These are phyloP conservation scores for Aspergillus melleus DNA, from an alignment of 2,329 filamentous ascomycete genomes.

Conservation along the genomic window DNA sequence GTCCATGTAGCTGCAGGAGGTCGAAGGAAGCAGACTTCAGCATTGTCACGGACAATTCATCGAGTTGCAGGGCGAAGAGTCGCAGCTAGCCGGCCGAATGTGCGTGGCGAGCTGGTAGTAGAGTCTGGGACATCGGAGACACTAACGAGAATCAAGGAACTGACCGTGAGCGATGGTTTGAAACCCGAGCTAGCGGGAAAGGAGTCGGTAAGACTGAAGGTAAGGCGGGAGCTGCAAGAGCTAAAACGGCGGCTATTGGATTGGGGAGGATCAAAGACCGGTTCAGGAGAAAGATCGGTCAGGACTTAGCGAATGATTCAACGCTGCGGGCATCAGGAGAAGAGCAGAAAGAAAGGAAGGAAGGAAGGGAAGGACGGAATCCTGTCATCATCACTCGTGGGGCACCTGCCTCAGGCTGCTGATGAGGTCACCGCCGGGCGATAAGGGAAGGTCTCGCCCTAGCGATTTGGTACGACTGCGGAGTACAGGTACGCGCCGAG, in stretches of 20 bases:
- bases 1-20: constrained; percentile 7
- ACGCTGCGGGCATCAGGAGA: background rate
- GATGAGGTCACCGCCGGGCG: background rate
- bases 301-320: background rate
- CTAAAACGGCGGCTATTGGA: background rate
- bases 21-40: constrained; percentile 4
- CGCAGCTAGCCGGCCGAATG: constrained; percentile 9
- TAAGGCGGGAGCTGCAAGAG: background rate
- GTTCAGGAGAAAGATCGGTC: background rate
- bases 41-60: constrained; percentile 20
- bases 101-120: constrained; percentile 16
- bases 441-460: background rate
- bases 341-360: too few relatives aligned
- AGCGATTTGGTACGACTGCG: too few relatives aligned
- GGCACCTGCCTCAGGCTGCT: background rate
- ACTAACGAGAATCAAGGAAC: constrained; percentile 4
- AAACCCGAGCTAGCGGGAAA: background rate
- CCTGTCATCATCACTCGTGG: background rate
- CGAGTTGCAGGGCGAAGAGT: constrained; percentile 3
- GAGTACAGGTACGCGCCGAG: background rate
- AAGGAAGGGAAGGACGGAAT: background rate
- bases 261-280: background rate
- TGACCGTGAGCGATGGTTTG: background rate
- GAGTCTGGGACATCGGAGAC: constrained; percentile 13
- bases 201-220: background rate